Evolutionary conservation across 2,329 filamentous ascomycete genomes (phyloP), one percentile per base, ranked within the genome.

Genomic region (Whalleya microplaca): DNA sequence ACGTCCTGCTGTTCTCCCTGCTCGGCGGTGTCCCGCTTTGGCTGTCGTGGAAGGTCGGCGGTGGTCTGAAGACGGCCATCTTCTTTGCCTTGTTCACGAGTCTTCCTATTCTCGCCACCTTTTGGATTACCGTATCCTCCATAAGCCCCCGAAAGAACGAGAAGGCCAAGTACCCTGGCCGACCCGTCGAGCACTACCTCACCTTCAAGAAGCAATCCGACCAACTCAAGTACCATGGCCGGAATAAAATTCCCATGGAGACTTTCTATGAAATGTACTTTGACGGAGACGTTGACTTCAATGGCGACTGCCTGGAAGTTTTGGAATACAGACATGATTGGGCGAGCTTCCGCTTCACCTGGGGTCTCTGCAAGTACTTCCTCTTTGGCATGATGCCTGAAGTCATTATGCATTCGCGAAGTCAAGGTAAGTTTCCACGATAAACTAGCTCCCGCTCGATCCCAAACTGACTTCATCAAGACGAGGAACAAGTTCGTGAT

Each of bases 191-290:
- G 77, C 84, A 93, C 79, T 98, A 98, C 79, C 85, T 95, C 65
- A 88, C 84, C 59, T 95, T 95, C 82, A 90, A 92, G 77, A 84
- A 83, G 65, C 75, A 78, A n/a, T 74, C 74, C 53, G 82, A 85
- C 69, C 72, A 80, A 69, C 71, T 74, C 69, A 91, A 87, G 77
- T 95, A 92, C 78, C 82, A 84, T 66, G 91, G 91, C 74, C 83
- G 83, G 75, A 90, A 84, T 78, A 93, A 90, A 79, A 92, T 95
- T 59, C 88, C 92, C 52, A 89, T 96, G 81, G 89, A 96, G 80
- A 96, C 92, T 21, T 98, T 98, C 82, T 88, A 96, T 73, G 93
- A 97, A 78, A 96, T 94, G 89, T 98, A 97, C 83, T 96, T 98
- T 76, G 89, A 95, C 71, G 92, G 91, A 56, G 87, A 96, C 56